phyloP scores from a whole-genome alignment of 2,329 filamentous ascomycete genomes.

The Aphanoascus verrucosus region DNA sequence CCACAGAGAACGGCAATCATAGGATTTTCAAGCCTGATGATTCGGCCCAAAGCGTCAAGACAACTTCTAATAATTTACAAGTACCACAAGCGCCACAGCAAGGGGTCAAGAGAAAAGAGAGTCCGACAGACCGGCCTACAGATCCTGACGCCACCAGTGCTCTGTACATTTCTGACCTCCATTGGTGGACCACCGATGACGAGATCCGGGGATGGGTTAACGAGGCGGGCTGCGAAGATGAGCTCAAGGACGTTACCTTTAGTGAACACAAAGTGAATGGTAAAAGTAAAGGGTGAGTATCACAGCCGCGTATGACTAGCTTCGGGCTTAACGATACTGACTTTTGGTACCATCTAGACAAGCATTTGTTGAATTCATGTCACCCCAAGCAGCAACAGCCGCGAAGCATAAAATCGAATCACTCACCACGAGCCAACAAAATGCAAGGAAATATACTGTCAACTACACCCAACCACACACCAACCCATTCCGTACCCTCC shows the following conservation, averaged over 20 bases:
- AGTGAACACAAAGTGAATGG: constrained; percentile 98
- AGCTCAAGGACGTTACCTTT: constrained; percentile 87
- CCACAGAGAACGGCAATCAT: constrained; percentile 21
- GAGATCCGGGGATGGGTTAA: constrained; percentile 81
- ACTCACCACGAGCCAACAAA: constrained; percentile 44
- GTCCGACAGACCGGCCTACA: constrained; percentile 42
- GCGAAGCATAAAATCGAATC: constrained; percentile 71
- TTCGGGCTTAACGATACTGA: neutral
- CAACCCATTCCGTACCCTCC: constrained; percentile 84
- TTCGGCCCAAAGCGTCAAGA: constrained; percentile 15
- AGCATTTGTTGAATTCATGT: constrained; percentile 75
- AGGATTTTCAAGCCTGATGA: constrained; percentile 18
- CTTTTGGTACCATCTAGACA: constrained; percentile 37
- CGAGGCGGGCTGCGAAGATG: constrained; percentile 67
- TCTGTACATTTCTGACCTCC: constrained; percentile 75
- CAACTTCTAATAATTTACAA: constrained; percentile 17
- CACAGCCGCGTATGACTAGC: neutral
- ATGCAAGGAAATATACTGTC: constrained; percentile 56
- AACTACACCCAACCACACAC: constrained; percentile 64
- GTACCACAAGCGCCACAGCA: constrained; percentile 40
- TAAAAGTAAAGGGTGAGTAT: constrained; percentile 84
- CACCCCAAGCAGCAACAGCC: constrained; percentile 73
- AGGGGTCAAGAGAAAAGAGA: constrained; percentile 53
- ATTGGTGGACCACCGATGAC: constrained; percentile 96
- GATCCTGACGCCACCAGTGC: constrained; percentile 57